Evolutionary conservation across 345 rosid genomes (phyloP).

Genomic region (Rhodamnia argentea): DNA sequence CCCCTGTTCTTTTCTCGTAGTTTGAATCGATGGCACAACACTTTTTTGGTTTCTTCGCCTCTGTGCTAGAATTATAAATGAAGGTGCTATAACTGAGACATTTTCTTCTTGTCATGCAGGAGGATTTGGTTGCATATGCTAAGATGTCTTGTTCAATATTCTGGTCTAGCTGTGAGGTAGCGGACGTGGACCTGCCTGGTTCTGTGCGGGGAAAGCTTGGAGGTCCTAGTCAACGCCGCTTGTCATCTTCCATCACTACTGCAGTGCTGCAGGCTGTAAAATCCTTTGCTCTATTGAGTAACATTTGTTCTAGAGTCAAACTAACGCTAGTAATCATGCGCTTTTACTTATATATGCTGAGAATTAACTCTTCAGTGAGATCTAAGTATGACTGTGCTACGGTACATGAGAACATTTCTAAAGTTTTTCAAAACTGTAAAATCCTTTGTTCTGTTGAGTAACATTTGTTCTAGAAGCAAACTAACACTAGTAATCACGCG

Average conservation of each 20-base stretch:
- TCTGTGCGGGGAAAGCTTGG: slow-evolving; percentile 84
- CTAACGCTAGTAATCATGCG: not conserved
- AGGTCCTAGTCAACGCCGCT: slow-evolving; percentile 94
- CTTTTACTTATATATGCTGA: not conserved
- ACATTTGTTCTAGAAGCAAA: no score
- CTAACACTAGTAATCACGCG: no score
- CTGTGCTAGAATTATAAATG: not conserved
- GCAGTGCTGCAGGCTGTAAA: slow-evolving; percentile 77
- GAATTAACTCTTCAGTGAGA: not conserved
- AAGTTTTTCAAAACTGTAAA: not conserved
- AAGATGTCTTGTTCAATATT: slow-evolving; percentile 53
- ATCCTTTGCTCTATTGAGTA: slow-evolving; percentile 2
- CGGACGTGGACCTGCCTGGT: slow-evolving; percentile 43
- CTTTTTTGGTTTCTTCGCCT: not conserved
- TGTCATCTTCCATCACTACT: slow-evolving; percentile 52
- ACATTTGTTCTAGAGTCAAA: not conserved
- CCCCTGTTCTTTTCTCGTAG: not conserved
- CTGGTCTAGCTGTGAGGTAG: slow-evolving; percentile 33
- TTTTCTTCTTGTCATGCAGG: slow-evolving; percentile 31
- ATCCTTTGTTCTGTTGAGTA: no score
- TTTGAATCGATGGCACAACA: not conserved
- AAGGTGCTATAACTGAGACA: not conserved
- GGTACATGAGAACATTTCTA: not conserved
- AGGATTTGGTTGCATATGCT: slow-evolving; percentile 57
- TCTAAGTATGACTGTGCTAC: not conserved